A percentile compares a stretch with the other conserved stretches of the same genome.
Conservation (phyloP, 139 green algal genomes). For the Picochlorum sp. region DNA sequence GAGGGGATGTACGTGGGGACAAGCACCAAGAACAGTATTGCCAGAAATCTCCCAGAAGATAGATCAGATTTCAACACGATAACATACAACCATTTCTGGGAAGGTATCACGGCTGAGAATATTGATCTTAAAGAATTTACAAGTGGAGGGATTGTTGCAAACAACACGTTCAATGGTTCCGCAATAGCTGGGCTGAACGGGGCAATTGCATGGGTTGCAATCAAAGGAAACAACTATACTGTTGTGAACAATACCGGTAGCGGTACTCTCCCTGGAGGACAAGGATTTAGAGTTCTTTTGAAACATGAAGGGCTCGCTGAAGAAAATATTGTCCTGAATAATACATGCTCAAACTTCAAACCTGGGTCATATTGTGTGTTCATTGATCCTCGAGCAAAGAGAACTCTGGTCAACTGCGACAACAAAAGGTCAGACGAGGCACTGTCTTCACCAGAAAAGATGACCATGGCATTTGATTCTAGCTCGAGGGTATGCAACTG, state of each 20-base stretch:
- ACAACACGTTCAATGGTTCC: slow-evolving; percentile 12
- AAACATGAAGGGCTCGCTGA: background rate
- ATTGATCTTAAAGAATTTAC: slow-evolving; percentile 17
- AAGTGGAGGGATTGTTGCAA: background rate
- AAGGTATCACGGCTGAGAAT: slow-evolving; percentile 4
- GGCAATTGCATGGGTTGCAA: slow-evolving; percentile 7
- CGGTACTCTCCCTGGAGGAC: background rate
- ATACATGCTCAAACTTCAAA: background rate
- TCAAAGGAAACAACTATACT: slow-evolving; percentile 15
- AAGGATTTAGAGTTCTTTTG: slow-evolving; percentile 6
- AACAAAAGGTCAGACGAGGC: background rate
- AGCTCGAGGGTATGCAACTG: background rate
- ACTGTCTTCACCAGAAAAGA: background rate
- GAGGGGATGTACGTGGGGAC: slow-evolving; percentile 12
- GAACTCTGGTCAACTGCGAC: background rate
- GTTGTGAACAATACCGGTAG: slow-evolving; percentile 8
- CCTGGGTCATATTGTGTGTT: slow-evolving; percentile 1
- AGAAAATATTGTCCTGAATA: background rate
- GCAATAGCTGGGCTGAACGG: slow-evolving; percentile 7
- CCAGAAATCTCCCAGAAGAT: slow-evolving; percentile 1
- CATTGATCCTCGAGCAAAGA: background rate
- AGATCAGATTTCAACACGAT: slow-evolving; percentile 2
- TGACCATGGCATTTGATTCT: background rate
- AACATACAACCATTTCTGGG: background rate
- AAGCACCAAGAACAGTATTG: slow-evolving; percentile 12